Evolutionary conservation across 139 green algal species (phyloP).

Genomic region (Coelastrella sp.): DNA sequence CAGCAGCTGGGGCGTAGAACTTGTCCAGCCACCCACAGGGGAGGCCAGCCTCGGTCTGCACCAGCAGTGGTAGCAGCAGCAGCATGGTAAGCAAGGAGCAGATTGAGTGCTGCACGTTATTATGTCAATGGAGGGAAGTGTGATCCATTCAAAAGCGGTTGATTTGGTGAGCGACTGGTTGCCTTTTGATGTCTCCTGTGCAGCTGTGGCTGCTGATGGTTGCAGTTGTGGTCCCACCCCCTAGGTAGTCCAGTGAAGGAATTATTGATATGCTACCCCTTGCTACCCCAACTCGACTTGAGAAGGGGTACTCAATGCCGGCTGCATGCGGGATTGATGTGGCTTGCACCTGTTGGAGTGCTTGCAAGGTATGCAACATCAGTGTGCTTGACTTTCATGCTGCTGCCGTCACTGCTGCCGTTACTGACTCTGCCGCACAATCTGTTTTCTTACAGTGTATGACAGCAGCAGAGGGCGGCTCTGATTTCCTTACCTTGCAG

Average conservation of each 20-base stretch:
- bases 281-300: no score
- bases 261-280: not conserved
- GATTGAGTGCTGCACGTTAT: not conserved
- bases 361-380: not conserved
- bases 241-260: not conserved
- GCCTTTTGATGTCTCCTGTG: no score
- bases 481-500: constrained; percentile 31
- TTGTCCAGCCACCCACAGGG: constrained; percentile 42
- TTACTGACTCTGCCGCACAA: not conserved
- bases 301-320: no score
- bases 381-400: constrained; percentile 1
- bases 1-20: constrained; percentile 9
- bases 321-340: no score
- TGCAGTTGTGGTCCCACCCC: not conserved
- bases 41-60: constrained; percentile 12
- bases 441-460: not conserved
- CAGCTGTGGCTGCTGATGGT: not conserved
- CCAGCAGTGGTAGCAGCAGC: not conserved
- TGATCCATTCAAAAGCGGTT: no score
- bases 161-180: not conserved
- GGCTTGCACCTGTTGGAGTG: not conserved
- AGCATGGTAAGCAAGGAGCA: not conserved
- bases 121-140: no score
- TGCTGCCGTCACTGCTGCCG: not conserved
- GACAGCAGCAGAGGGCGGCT: not conserved